Evolutionary conservation across 2,329 filamentous ascomycete genomes (phyloP), one percentile per base, ranked within the genome.

Genomic region (Aspergillus luchuensis): DNA sequence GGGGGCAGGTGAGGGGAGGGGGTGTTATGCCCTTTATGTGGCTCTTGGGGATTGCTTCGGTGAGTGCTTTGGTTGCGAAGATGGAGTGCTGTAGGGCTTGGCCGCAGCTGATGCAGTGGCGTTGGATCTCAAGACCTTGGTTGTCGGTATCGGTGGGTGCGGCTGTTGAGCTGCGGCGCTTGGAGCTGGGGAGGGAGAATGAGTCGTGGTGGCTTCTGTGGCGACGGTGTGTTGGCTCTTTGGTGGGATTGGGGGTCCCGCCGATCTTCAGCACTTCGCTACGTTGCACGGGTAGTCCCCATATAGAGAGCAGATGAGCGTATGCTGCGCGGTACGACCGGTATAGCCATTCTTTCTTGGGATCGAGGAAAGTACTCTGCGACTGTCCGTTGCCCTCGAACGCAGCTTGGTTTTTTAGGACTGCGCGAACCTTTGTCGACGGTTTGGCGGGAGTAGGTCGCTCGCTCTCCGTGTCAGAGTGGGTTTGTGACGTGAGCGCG

Each of bases 211-310:
- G 71, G 25, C 63, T 67, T 30, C 58, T 67, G 52, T 69, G 69
- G 47, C 67, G 67, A 65, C 67, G 65, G 25, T 67, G 66, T 39
- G 62, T 65, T 30, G 61, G 33, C 30, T 71, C 67, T n/a, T 57
- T 53, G 38, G 74, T 74, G 59, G 77, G 76, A 1, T 74, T 72
- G 8, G 75, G 71, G 5, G 80, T 67, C 0, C 79, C 78, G 53
- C 83, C 81, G 59, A 84, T 83, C 65, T 87, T 87, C 25, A 87
- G 76, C 2, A 89, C 76, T 70, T 89, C 86, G 13, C 82, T 81
- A 53, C 82, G 79, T 63, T 84, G 77, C 21, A 84, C 78, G 11
- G 80, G 75, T 10, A 89, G 66, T 11, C 80, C 81, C 86, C 86
- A 88, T 8, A 82, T 80, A n/a, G 81, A 81, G 4, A 89, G 78